Evolutionary conservation across 2,329 filamentous ascomycete genomes (phyloP).

Genomic region (Sporothrix curviconia): DNA sequence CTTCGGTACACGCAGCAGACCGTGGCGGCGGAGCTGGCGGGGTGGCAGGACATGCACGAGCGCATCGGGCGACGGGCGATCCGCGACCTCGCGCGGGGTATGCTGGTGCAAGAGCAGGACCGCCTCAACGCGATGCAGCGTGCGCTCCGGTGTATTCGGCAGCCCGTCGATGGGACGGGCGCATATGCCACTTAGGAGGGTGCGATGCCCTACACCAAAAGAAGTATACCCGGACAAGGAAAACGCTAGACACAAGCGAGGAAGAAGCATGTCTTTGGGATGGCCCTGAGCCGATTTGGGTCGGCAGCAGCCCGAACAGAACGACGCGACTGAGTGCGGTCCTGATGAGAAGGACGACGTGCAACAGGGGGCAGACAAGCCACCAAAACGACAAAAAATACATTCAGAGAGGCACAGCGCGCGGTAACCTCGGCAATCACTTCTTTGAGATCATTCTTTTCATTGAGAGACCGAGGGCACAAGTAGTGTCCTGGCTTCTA

Average conservation of each 20-base stretch:
- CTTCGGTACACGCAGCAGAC: slow-evolving; percentile 88
- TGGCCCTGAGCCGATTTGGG: too few species aligned
- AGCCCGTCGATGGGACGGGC: neutral
- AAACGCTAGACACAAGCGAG: too few species aligned
- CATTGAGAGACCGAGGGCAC: neutral
- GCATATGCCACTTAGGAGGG: neutral
- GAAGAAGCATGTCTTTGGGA: too few species aligned
- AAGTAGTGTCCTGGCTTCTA: neutral
- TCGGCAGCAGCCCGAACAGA: neutral
- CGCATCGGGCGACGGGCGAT: slow-evolving; percentile 68
- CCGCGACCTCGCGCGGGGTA: slow-evolving; percentile 66
- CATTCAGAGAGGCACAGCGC: too few species aligned
- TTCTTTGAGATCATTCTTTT: neutral
- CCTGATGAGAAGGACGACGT: too few species aligned
- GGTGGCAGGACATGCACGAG: slow-evolving; percentile 87
- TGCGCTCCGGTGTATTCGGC: slow-evolving; percentile 59
- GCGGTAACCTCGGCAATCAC: neutral
- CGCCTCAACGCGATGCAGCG: slow-evolving; percentile 73
- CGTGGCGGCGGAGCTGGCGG: slow-evolving; percentile 83
- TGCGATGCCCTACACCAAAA: too few species aligned
- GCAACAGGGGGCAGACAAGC: too few species aligned
- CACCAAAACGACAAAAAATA: too few species aligned
- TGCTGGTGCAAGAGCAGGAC: slow-evolving; percentile 74
- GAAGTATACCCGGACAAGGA: too few species aligned
- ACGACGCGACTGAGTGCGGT: neutral